Evolutionary conservation across 1,284 basidiomycete species (phyloP).

Genomic region (Austropuccinia psidii): DNA sequence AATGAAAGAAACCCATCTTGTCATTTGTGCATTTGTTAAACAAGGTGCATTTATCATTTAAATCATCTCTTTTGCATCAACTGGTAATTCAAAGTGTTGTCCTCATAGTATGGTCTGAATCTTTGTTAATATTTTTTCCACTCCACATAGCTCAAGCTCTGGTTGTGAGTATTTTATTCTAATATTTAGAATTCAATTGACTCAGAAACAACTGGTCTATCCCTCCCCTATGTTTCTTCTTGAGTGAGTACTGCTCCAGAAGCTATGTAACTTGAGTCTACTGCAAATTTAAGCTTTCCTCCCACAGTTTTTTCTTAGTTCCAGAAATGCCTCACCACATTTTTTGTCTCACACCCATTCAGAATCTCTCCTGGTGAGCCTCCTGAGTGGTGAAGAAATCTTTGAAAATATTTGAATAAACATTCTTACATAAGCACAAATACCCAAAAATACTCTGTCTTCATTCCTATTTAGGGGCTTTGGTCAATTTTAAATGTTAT

Average conservation of each 20-base stretch:
- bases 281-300: background rate
- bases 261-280: background rate
- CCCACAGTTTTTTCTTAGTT: background rate
- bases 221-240: background rate
- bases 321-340: background rate
- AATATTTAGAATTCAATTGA: background rate
- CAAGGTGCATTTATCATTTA: background rate
- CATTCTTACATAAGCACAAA: too few species aligned
- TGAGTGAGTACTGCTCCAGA: background rate
- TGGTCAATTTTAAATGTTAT: too few species aligned
- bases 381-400: background rate
- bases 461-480: too few species aligned
- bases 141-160: background rate
- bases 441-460: too few species aligned
- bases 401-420: background rate
- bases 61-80: background rate
- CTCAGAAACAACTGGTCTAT: conserved; percentile 10
- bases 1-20: conserved; percentile 6
- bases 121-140: background rate
- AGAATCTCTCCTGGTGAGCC: background rate
- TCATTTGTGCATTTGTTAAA: background rate
- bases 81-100: conserved; percentile 10
- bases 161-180: conserved; percentile 8
- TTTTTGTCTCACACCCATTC: background rate
- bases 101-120: background rate